A percentile compares a stretch with the other conserved stretches of the same genome.
Evolutionary conservation across 2,329 filamentous ascomycete species (phyloP).

Genomic region (Zarea fungicola): DNA sequence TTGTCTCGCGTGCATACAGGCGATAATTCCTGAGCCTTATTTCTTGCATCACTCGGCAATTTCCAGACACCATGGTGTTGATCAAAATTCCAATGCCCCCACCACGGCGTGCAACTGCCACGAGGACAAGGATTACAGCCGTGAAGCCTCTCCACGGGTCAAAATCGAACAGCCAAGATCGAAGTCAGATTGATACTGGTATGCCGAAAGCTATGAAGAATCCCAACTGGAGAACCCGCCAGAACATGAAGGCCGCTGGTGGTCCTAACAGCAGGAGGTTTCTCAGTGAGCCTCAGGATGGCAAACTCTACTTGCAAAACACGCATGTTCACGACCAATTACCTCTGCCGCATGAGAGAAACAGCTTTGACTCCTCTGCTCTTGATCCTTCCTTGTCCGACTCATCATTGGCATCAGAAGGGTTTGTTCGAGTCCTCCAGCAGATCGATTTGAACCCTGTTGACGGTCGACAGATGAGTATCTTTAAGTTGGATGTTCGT

Average conservation of each 20-base stretch:
- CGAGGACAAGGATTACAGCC: not conserved
- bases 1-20: too few relatives aligned
- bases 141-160: not conserved
- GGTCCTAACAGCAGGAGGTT: not conserved
- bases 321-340: not conserved
- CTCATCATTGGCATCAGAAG: not conserved
- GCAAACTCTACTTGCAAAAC: not conserved
- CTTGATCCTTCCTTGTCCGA: not conserved
- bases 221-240: slow-evolving; percentile 29
- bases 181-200: slow-evolving; percentile 21
- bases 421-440: not conserved
- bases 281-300: not conserved
- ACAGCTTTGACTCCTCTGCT: not conserved
- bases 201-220: slow-evolving; percentile 30
- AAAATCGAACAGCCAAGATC: slow-evolving; percentile 1
- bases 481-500: slow-evolving; percentile 1
- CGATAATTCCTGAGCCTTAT: too few relatives aligned
- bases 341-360: not conserved
- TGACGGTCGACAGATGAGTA: slow-evolving; percentile 7
- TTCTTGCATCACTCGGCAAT: not conserved
- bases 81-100: not conserved
- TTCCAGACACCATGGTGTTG: not conserved
- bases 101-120: not conserved
- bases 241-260: not conserved
- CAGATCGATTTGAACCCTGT: slow-evolving; percentile 1